These are phyloP conservation scores for Paecilomyces formosus DNA, from an alignment of 2,329 filamentous ascomycete species.

Conservation along the genomic window DNA sequence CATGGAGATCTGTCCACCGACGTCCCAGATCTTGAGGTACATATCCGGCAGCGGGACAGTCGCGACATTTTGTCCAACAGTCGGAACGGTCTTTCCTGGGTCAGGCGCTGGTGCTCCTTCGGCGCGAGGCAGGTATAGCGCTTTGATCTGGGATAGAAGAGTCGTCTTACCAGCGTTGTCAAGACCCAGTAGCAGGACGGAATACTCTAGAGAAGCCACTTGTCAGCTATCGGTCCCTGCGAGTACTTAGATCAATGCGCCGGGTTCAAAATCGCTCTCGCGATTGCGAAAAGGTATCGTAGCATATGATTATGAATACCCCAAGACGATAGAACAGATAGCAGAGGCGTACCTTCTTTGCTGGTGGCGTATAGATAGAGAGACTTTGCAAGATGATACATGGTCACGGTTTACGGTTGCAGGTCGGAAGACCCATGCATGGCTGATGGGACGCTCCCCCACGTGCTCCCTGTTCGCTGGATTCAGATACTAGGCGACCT, in stretches of 20 bases:
- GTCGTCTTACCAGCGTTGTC: slow-evolving; percentile 99
- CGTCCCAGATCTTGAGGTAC: slow-evolving; percentile 98
- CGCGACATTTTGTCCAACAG: slow-evolving; percentile 93
- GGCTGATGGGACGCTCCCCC: slow-evolving; percentile 1
- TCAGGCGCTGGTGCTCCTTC: slow-evolving; percentile 43
- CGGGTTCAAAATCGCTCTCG: background rate
- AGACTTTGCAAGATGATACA: slow-evolving; percentile 96
- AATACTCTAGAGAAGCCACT: slow-evolving; percentile 63
- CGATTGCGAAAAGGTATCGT: background rate
- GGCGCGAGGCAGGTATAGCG: slow-evolving; percentile 55
- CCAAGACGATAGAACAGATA: background rate
- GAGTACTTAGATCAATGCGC: background rate
- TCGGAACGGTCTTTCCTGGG: slow-evolving; percentile 81
- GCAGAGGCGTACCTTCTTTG: slow-evolving; percentile 67
- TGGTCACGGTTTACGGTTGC: slow-evolving; percentile 33
- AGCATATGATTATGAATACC: background rate
- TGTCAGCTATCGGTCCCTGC: background rate
- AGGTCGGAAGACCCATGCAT: slow-evolving; percentile 6
- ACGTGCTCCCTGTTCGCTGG: background rate
- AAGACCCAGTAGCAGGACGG: slow-evolving; percentile 89
- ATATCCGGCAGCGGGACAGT: slow-evolving; percentile 86
- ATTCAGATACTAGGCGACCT: background rate
- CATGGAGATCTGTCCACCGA: slow-evolving; percentile 84
- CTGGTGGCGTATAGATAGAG: slow-evolving; percentile 92
- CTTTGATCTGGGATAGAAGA: slow-evolving; percentile 92